A percentile compares a stretch with the other conserved stretches of the same genome.
These are phyloP conservation scores for Wickerhamiella alocasiicola DNA, from an alignment of 805 yeast species.

Conservation along the genomic window DNA sequence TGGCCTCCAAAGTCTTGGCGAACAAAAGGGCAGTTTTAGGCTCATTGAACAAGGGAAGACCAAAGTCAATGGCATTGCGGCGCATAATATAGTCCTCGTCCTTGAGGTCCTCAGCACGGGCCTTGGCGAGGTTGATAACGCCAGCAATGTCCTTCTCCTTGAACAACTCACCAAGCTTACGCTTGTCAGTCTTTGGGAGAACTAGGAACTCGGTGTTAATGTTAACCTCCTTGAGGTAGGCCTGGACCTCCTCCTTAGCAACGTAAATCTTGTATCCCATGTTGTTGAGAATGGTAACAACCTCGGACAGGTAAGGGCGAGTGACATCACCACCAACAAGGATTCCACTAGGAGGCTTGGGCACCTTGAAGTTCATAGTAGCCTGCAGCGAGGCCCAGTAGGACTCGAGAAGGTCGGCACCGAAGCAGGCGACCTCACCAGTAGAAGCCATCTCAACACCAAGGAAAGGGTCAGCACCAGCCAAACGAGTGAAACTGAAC, in stretches of 20 bases:
- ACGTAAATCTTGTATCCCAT: constrained; percentile 75
- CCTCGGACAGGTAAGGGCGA: constrained; percentile 55
- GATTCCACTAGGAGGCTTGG: constrained; percentile 79
- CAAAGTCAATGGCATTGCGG: constrained; percentile 98
- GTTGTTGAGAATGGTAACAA: constrained; percentile 54
- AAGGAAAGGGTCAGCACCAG: constrained; percentile 98
- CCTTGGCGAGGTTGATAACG: constrained; percentile 83
- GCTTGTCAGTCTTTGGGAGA: constrained; percentile 87
- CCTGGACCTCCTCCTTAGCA: constrained; percentile 59
- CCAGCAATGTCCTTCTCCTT: constrained; percentile 71
- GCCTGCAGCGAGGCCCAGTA: constrained; percentile 97
- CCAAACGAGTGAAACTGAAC: constrained; percentile 93
- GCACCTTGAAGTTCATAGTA: constrained; percentile 93
- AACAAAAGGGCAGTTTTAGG: constrained; percentile 85
- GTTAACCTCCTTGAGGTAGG: constrained; percentile 41
- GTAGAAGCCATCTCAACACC: constrained; percentile 99
- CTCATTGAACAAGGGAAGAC: constrained; percentile 90
- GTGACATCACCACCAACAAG: constrained; percentile 89
- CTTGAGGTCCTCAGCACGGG: constrained; percentile 70
- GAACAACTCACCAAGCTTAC: constrained; percentile 87
- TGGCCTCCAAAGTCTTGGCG: constrained; percentile 66
- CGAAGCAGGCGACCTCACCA: constrained; percentile 98
- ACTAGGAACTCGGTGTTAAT: constrained; percentile 54
- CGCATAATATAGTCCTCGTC: constrained; percentile 97
- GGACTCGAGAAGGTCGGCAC: constrained; percentile 72